These are phyloP conservation scores for Coemansia reversa DNA, from an alignment of 192 early-diverging fungal genomes.

Conservation along the genomic window DNA sequence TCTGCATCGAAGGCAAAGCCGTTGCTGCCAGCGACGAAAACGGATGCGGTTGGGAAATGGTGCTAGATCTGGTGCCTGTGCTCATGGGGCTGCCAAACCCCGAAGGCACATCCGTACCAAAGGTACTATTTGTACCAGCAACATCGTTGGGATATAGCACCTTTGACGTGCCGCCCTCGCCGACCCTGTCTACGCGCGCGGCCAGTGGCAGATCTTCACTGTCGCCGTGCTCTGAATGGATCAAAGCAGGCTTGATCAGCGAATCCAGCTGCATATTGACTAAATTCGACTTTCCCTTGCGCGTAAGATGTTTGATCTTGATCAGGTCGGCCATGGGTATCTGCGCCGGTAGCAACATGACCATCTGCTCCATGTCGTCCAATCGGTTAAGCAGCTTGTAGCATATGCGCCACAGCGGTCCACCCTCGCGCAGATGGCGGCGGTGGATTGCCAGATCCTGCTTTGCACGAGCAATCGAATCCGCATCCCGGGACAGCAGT, in stretches of 20 bases:
- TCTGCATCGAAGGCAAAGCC: neutral
- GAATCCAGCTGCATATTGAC: constrained; percentile 55
- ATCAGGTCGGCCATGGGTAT: constrained; percentile 48
- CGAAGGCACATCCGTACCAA: neutral
- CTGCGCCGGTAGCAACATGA: constrained; percentile 52
- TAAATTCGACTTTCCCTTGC: constrained; percentile 51
- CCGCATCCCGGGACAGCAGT: constrained; percentile 39
- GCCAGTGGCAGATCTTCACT: constrained; percentile 46
- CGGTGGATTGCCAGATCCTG: constrained; percentile 55
- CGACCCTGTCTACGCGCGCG: constrained; percentile 8
- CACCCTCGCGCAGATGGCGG: constrained; percentile 49
- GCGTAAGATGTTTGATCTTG: constrained; percentile 40
- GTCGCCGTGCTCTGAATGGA: constrained; percentile 37
- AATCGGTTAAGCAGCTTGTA: constrained; percentile 51
- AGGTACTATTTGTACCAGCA: neutral
- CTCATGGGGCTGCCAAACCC: constrained; percentile 7
- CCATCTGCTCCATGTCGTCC: constrained; percentile 58
- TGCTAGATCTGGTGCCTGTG: constrained; percentile 8
- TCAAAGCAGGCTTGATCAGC: constrained; percentile 47
- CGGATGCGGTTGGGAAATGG: neutral
- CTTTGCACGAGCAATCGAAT: constrained; percentile 47
- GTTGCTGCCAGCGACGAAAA: constrained; percentile 3
- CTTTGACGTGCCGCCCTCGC: constrained; percentile 4
- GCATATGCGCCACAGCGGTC: constrained; percentile 50
- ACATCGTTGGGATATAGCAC: neutral